Evolutionary conservation across 345 rosid genomes (phyloP).

Genomic region (Cardiospermum halicacabum): DNA sequence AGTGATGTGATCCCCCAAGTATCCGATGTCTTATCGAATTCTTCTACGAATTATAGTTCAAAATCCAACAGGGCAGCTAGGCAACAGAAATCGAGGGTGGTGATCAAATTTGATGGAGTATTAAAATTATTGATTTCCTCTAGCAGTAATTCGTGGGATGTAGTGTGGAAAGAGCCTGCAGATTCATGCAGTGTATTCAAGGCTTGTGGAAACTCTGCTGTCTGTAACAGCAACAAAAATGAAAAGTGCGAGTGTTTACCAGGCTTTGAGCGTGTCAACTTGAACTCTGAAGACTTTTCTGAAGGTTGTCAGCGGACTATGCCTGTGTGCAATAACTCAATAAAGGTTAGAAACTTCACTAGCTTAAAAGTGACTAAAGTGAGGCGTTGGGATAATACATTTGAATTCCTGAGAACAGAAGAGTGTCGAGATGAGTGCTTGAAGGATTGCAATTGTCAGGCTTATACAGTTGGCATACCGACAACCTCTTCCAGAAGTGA

Average conservation of each 20-base stretch:
- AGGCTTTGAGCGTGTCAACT: conserved; percentile 26
- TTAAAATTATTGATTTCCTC: conserved; percentile 20
- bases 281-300: conserved; percentile 22
- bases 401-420: neutral
- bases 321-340: neutral
- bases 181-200: conserved; percentile 26
- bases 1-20: conserved; percentile 2
- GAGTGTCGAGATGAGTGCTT: conserved; percentile 9
- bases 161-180: conserved; percentile 32
- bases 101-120: conserved; percentile 33
- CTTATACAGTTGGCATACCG: conserved; percentile 30
- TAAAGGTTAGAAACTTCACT: neutral
- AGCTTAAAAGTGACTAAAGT: conserved; percentile 11
- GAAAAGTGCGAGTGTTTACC: conserved; percentile 38
- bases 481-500: conserved; percentile 8
- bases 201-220: conserved; percentile 38
- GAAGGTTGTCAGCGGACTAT: neutral
- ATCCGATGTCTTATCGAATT: neutral
- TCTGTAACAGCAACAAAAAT: conserved; percentile 25
- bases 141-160: conserved; percentile 19
- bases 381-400: neutral
- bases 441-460: conserved; percentile 25
- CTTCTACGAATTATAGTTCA: neutral
- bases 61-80: neutral
- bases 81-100: conserved; percentile 15